phyloP scores from a whole-genome alignment of 495 filamentous ascomycete species.

The Bacidia rubella region DNA sequence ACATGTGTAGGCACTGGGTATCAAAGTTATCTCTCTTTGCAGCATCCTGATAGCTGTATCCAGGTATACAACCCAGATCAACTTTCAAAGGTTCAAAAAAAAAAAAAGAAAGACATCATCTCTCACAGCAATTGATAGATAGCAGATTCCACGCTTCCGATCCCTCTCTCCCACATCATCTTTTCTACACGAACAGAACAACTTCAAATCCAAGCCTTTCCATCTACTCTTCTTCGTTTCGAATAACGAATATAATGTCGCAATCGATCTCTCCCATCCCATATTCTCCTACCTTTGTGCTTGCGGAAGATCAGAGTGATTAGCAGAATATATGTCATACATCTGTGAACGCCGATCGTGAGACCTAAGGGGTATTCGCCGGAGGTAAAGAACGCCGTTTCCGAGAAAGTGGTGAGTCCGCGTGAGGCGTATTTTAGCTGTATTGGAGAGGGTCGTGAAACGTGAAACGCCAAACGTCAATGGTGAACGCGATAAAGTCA shows the following conservation, averaged over 20 bases:
- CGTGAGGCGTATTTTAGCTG: neutral
- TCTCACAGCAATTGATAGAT: neutral
- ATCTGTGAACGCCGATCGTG: neutral
- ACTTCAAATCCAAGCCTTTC: neutral
- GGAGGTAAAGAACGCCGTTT: neutral
- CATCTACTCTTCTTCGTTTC: neutral
- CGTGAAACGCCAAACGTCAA: neutral
- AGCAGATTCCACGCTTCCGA: neutral
- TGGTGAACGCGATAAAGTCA: neutral
- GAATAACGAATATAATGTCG: neutral
- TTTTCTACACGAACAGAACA: neutral
- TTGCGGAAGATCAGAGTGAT: neutral
- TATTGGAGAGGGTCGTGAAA: neutral
- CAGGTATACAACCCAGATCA: neutral
- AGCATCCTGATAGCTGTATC: neutral
- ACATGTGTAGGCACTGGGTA: neutral
- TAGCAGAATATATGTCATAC: neutral
- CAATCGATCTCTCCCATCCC: neutral
- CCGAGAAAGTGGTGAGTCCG: neutral
- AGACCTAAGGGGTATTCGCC: neutral
- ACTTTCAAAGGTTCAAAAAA: neutral
- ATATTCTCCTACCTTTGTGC: neutral
- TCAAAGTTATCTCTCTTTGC: neutral
- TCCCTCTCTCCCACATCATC: neutral
- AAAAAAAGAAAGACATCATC: neutral